These are phyloP conservation scores for Purshia tridentata DNA, from an alignment of 306 rosid genomes.

Conservation along the genomic window DNA sequence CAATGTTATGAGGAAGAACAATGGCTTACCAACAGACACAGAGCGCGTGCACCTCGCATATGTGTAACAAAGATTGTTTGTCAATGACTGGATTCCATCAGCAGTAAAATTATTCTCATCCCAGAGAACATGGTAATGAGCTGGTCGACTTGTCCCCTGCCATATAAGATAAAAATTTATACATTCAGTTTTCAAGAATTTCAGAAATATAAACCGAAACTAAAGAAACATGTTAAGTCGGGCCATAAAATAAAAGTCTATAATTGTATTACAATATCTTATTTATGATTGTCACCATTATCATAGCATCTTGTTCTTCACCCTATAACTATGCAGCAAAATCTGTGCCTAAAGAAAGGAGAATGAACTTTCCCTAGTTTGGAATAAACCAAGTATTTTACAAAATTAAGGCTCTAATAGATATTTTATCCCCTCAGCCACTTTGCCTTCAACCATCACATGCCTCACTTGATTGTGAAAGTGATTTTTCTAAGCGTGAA, in stretches of 20 bases:
- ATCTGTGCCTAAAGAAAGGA: no score
- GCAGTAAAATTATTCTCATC: conserved; percentile 92
- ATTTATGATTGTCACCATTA: not conserved
- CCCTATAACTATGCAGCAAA: no score
- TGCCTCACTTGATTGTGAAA: not conserved
- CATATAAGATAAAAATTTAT: not conserved
- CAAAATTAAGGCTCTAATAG: no score
- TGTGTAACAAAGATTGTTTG: conserved; percentile 87
- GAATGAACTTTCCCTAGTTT: no score
- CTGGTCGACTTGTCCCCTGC: conserved; percentile 92
- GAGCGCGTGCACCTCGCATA: conserved; percentile 94
- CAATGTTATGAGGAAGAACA: conserved; percentile 1
- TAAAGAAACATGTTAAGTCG: not conserved
- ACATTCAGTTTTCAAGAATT: not conserved
- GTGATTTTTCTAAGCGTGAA: not conserved
- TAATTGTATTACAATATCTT: not conserved
- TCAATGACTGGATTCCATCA: conserved; percentile 83
- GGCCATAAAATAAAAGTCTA: no score
- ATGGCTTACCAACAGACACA: conserved; percentile 76
- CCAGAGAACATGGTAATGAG: conserved; percentile 94
- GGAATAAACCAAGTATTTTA: no score
- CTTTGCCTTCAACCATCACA: not conserved
- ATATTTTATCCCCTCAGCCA: no score
- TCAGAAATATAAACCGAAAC: not conserved
- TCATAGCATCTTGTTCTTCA: not conserved